Conservation (phyloP, 176 grass and related monocot genomes). For the Rhynchospora pubera region DNA sequence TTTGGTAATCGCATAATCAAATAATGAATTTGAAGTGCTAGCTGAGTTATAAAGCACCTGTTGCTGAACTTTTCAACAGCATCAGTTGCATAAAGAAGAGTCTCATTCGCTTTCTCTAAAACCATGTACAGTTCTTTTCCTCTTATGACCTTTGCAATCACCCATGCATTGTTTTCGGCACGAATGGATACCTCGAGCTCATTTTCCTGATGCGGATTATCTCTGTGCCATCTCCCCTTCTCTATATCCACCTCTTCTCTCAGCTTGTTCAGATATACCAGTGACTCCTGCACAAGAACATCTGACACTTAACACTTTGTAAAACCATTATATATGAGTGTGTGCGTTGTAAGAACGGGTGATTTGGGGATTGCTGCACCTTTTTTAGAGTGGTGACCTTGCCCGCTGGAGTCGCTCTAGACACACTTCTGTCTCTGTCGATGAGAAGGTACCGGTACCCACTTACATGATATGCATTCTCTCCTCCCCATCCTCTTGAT, state of each 20-base stretch:
- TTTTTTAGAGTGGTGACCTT: constrained; percentile 91
- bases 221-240: constrained; percentile 55
- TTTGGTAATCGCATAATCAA: neutral
- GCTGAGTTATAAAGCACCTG: constrained; percentile 46
- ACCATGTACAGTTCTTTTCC: constrained; percentile 90
- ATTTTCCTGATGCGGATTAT: constrained; percentile 46
- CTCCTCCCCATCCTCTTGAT: constrained; percentile 83
- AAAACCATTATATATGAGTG: neutral
- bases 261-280: constrained; percentile 70
- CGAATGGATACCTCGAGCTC: constrained; percentile 78
- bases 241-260: constrained; percentile 82
- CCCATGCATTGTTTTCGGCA: constrained; percentile 79
- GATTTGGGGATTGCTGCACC: constrained; percentile 19
- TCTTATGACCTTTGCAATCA: constrained; percentile 76
- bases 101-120: constrained; percentile 82
- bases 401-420: constrained; percentile 81
- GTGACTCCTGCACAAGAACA: constrained; percentile 54
- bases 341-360: neutral
- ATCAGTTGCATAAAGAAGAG: constrained; percentile 83
- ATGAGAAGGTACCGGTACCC: constrained; percentile 84
- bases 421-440: constrained; percentile 60
- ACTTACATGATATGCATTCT: constrained; percentile 93
- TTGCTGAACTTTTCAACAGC: constrained; percentile 96
- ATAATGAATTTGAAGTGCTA: neutral
- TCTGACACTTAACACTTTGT: neutral